Evolutionary conservation across 192 early-diverging fungal genomes (phyloP), one percentile per base, ranked within the genome.

Genomic region (Oehlia diaphana): DNA sequence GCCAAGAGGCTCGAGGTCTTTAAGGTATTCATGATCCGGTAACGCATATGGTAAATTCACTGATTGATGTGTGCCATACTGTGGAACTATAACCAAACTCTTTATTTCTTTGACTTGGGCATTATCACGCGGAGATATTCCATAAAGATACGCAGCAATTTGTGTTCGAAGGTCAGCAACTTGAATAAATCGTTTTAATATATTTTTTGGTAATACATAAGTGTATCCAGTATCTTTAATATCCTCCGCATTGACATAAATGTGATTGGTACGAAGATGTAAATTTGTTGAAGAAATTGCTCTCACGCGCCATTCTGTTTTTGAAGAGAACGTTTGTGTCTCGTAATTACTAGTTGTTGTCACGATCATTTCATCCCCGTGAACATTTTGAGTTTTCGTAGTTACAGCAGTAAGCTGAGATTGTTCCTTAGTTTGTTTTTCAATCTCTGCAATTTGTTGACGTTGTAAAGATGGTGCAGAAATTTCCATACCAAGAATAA

Each of bases 401-500:
- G 96, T 98, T 9, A 96, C 92, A 12, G 98, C 98, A 6, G 96
- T 98, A 66, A 98, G 81, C 81, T 98, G 97, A 58, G 94, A 93
- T 82, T 96, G 95, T 78, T 97, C 95, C 81, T 93, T 90, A 35
- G 94, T 91, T 82, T 98, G 94, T 91, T 98, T 98, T 82, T 98
- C 97, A 82, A 98, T 96, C 84, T 99, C 97, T 26, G 96, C 96
- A 86, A 98, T 95, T 86, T 98, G 94, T 85, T 98, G 97, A 49
- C 98, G 91, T 87, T 97, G 95, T 67, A 94, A 87, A 61, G 96
- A 97, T 33, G 98, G 98, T 69, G 98, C 98, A 37, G 94, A 93
- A 81, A 99, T 99, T 83, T 98, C 96, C 98, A 99, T 99, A 81
- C 98, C 98, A 75, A 99, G 89, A 78, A 99, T 98, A 70, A 99